A percentile compares a stretch with the other conserved stretches of the same genome.
Conservation (phyloP, 2,329 filamentous ascomycete species). For the Ascochyta rabiei region DNA sequence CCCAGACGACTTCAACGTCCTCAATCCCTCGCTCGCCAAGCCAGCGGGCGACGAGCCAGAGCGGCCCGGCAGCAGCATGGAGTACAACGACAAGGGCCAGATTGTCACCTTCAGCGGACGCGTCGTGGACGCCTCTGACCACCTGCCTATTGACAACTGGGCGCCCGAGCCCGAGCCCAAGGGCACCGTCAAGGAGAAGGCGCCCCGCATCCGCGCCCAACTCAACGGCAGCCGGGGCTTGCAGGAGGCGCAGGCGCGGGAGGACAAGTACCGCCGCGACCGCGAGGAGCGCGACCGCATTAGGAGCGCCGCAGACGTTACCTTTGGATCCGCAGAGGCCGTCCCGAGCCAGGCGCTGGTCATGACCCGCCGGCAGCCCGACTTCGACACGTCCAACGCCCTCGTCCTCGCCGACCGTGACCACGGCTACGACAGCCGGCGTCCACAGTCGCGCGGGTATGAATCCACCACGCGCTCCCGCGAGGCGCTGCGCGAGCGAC, state of each 20-base stretch:
- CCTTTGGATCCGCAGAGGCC: conserved; percentile 22
- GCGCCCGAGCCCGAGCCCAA: conserved; percentile 76
- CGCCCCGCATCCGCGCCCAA: conserved; percentile 53
- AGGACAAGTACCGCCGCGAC: conserved; percentile 42
- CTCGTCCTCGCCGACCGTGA: conserved; percentile 35
- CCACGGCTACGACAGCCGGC: conserved; percentile 20
- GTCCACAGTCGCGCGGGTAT: conserved; percentile 38
- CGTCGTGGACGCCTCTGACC: conserved; percentile 80
- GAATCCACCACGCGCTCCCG: conserved; percentile 27
- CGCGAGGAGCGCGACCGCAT: conserved; percentile 43
- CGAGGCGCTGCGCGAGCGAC: conserved; percentile 42
- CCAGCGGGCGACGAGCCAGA: conserved; percentile 35
- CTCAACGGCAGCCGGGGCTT: conserved; percentile 58
- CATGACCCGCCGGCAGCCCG: conserved; percentile 28
- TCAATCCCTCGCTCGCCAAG: conserved; percentile 63
- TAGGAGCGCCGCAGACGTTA: conserved; percentile 35
- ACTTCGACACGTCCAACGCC: conserved; percentile 15
- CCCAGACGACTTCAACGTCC: conserved; percentile 75
- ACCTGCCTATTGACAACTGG: conserved; percentile 78
- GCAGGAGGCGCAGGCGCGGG: conserved; percentile 41
- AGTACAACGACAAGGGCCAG: conserved; percentile 63
- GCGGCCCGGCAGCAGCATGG: conserved; percentile 48
- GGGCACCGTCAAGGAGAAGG: conserved; percentile 50
- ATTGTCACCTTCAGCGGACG: conserved; percentile 78
- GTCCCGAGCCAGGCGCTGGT: conserved; percentile 39